phyloP scores from a whole-genome alignment of 2,329 filamentous ascomycete genomes.

The Coleophoma eucalyptorum region DNA sequence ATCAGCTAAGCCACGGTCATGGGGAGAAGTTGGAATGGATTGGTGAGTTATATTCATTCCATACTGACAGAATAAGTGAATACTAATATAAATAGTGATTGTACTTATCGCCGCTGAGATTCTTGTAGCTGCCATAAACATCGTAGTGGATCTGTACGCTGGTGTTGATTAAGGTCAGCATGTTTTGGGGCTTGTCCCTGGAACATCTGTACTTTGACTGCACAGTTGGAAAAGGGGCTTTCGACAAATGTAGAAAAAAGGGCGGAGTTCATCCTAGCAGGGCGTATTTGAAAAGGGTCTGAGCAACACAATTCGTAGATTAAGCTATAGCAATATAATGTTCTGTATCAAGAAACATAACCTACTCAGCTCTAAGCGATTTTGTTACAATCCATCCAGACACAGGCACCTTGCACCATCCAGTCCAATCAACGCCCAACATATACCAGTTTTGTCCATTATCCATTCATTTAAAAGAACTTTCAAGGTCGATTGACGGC shows the following conservation, averaged over 20 bases:
- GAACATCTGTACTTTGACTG: background rate
- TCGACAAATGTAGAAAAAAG: background rate
- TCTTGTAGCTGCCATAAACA: slow-evolving; percentile 87
- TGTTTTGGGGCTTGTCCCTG: background rate
- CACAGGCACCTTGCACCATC: background rate
- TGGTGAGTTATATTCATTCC: slow-evolving; percentile 49
- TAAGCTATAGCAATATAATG: background rate
- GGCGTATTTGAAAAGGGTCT: background rate
- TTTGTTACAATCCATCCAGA: too few species aligned
- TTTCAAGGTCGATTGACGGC: slow-evolving; percentile 19
- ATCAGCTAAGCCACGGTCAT: slow-evolving; percentile 90
- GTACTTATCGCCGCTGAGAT: slow-evolving; percentile 95
- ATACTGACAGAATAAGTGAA: background rate
- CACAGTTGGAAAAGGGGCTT: background rate
- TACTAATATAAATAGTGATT: slow-evolving; percentile 60
- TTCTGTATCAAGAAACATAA: background rate
- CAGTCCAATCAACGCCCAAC: background rate
- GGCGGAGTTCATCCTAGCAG: background rate
- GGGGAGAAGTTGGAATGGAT: slow-evolving; percentile 90
- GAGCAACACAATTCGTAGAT: background rate
- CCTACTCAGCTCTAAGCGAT: too few species aligned
- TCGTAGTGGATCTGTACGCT: slow-evolving; percentile 88
- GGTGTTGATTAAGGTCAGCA: slow-evolving; percentile 44
- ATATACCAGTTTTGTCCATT: too few species aligned
- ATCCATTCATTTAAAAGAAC: background rate